Percentiles rank a stretch among this genome's conserved stretches.
These are phyloP conservation scores for Candida sojae DNA, from an alignment of 1,139 yeast species.

Conservation along the genomic window DNA sequence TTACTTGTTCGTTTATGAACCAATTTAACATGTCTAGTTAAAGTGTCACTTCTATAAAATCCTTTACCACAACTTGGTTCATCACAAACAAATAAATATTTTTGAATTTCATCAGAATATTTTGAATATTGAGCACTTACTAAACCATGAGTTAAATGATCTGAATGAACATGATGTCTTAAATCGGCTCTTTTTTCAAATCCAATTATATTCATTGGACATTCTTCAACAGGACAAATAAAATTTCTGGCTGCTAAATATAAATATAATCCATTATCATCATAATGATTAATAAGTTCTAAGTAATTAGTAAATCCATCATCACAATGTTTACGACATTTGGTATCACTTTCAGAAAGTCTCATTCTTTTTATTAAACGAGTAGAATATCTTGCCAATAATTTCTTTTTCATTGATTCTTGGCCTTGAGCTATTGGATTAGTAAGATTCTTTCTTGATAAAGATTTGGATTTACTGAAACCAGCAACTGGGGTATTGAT, in stretches of 20 bases:
- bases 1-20: conserved; percentile 35
- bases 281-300: conserved; percentile 15
- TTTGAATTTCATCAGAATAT: conserved; percentile 14
- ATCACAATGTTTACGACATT: conserved; percentile 14
- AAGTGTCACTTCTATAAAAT: conserved; percentile 60
- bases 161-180: conserved; percentile 59
- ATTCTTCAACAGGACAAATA: conserved; percentile 51
- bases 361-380: conserved; percentile 10
- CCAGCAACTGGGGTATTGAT: not conserved
- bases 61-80: conserved; percentile 46
- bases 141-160: conserved; percentile 38
- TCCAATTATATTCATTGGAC: conserved; percentile 67
- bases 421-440: not conserved
- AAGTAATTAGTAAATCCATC: conserved; percentile 12
- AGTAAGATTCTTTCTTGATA: not conserved
- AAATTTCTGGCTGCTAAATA: conserved; percentile 11
- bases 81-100: conserved; percentile 18
- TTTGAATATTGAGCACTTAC: conserved; percentile 18
- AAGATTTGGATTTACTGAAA: not conserved
- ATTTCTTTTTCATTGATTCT: conserved; percentile 4
- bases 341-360: conserved; percentile 13
- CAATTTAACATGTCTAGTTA: conserved; percentile 52
- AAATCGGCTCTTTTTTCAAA: conserved; percentile 60
- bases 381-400: conserved; percentile 8
- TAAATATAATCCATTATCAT: conserved; percentile 5